Conservation (phyloP, 164 flowering plant species). For the Umbellularia californica region DNA sequence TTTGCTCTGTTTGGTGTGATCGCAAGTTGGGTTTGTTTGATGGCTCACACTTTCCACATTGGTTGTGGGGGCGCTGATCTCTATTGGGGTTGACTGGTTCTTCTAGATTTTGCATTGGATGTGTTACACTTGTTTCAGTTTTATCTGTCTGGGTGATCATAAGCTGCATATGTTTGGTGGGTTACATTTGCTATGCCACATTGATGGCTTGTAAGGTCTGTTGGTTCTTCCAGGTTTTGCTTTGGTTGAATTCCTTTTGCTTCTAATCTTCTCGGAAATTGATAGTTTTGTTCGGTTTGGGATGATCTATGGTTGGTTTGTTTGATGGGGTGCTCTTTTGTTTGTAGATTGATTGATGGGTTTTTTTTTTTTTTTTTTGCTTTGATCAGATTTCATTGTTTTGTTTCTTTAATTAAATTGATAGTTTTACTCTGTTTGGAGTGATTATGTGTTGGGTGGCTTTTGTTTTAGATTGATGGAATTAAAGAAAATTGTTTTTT, state of each 20-base stretch:
- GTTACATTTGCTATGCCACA: no score
- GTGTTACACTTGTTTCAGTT: no score
- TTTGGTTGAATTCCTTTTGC: background rate
- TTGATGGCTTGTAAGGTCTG: no score
- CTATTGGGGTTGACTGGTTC: background rate
- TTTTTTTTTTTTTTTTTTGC: background rate
- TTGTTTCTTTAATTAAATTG: background rate
- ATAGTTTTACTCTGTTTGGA: no score
- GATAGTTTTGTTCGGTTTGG: background rate
- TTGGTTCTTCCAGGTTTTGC: background rate
- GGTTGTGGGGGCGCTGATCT: background rate
- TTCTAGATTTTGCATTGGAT: background rate
- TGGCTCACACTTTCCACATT: no score
- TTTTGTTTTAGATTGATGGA: no score
- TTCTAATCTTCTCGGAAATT: background rate
- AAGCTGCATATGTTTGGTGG: no score
- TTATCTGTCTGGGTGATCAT: no score
- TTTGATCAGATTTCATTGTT: background rate
- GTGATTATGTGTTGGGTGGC: no score
- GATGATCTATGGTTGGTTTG: no score
- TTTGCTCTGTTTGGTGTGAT: background rate
- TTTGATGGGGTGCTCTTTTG: background rate
- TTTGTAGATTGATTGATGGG: background rate
- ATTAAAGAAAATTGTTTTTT: no score
- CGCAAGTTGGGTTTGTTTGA: no score